Percentiles rank a stretch among this genome's conserved stretches.
Conservation (phyloP, 1,139 yeast genomes). For the Nakaseomyces nivariensis region DNA sequence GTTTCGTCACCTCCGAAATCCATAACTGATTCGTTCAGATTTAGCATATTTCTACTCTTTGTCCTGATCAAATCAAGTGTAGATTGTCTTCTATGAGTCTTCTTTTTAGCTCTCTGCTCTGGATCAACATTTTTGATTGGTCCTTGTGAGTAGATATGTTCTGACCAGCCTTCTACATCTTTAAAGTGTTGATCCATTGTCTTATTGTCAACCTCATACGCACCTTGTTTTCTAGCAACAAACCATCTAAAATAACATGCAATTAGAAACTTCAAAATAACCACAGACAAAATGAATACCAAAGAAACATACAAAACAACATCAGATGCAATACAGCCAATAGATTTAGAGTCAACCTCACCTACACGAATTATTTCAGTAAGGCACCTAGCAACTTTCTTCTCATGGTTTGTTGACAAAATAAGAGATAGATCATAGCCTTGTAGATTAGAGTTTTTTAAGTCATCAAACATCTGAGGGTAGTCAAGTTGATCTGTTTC, state of each 20-base stretch:
- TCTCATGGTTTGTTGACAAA: slow-evolving; percentile 57
- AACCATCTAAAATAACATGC: slow-evolving; percentile 89
- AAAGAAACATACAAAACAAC: slow-evolving; percentile 73
- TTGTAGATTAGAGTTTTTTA: slow-evolving; percentile 47
- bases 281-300: slow-evolving; percentile 75
- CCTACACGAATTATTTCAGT: slow-evolving; percentile 88
- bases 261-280: slow-evolving; percentile 61
- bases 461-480: slow-evolving; percentile 59
- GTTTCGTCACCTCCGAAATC: slow-evolving; percentile 4
- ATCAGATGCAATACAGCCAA: slow-evolving; percentile 92
- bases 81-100: slow-evolving; percentile 6
- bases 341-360: slow-evolving; percentile 74
- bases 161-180: slow-evolving; percentile 74
- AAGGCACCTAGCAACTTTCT: slow-evolving; percentile 70
- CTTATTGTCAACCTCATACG: slow-evolving; percentile 47
- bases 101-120: slow-evolving; percentile 19
- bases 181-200: slow-evolving; percentile 43
- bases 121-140: slow-evolving; percentile 47
- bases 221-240: slow-evolving; percentile 72
- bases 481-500: slow-evolving; percentile 56
- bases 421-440: slow-evolving; percentile 80
- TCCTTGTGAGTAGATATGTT: slow-evolving; percentile 42
- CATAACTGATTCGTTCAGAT: slow-evolving; percentile 10
- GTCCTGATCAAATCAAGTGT: slow-evolving; percentile 7
- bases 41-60: slow-evolving; percentile 16